Percentiles rank a stretch among this genome's conserved stretches.
Evolutionary conservation across 78 protist genomes (phyloP).

Genomic region (Dictyostelium brefeldianum): DNA sequence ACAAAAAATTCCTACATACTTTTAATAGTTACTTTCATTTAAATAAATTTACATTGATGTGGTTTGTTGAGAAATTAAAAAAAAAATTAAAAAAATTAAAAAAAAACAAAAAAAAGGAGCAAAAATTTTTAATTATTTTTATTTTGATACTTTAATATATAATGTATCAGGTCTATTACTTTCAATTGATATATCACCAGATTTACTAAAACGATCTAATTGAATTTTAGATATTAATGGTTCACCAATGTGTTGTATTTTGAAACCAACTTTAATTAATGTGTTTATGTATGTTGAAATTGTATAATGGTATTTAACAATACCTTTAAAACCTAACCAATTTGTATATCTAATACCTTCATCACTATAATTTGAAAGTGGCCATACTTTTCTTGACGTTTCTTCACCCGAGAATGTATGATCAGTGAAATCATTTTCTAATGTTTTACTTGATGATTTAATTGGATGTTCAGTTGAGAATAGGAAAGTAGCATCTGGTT

Average conservation of each 20-base stretch:
- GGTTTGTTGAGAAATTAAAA: no score
- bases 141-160: not conserved
- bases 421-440: not conserved
- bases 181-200: not conserved
- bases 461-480: not conserved
- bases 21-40: conserved; percentile 27
- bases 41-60: not conserved
- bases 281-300: not conserved
- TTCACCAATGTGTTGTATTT: not conserved
- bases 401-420: not conserved
- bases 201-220: not conserved
- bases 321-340: not conserved
- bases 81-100: no score
- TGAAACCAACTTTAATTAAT: not conserved
- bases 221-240: not conserved
- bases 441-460: not conserved
- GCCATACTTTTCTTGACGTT: not conserved
- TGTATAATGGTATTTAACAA: not conserved
- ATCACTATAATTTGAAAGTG: not conserved
- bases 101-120: no score
- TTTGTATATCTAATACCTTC: not conserved
- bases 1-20: not conserved
- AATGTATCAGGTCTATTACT: not conserved
- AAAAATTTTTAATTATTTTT: no score
- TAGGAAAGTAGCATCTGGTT: not conserved